Evolutionary conservation across 2,329 filamentous ascomycete genomes (phyloP), one percentile per base, ranked within the genome.

Genomic region (Trichoderma hamatum): DNA sequence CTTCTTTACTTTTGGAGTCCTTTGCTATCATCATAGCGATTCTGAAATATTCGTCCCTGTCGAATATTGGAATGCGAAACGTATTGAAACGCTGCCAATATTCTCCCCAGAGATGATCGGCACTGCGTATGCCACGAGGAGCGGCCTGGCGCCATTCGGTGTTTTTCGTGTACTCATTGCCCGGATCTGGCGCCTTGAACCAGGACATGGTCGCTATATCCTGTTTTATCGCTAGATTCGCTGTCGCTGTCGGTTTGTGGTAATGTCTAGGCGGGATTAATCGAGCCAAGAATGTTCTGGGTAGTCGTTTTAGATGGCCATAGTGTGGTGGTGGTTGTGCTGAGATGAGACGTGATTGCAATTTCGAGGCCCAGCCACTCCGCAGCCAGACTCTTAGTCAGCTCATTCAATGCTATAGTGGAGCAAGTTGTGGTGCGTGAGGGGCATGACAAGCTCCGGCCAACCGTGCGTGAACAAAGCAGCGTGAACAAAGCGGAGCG

Each of bases 11-110:
- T 7, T 14, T 39, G 11, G 58, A 28, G 2, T 1, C 9, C 16
- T 63, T 54, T n/a, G 24, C 58, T 3, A 60, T 19, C 16, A 3
- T 16, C 19, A 52, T 10, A 10, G 56, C 58, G 5, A 10, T 28
- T 1, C 24, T 28, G 19, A 68, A 68, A 19, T 34, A 63, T 24
- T 49, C 19, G 1, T 63, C 58, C 1, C n/a, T 14, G 11, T n/a
- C 24, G 1, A 46, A 24, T 1, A 68, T 11, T 1, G 66, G 58
- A 30, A 68, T 63, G 14, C 13, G 26, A 14, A 63, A 30, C 2
- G 32, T 63, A 49, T 68, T 63, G 46, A 68, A 68, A 1, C 58
- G 56, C 13, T 43, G 11, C 55, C 58, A 63, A 24, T 43, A 54
- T 19, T 43, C 24, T 5, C 26, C 46, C 49, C 64, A 59, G 13